phyloP scores from a whole-genome alignment of 345 rosid genomes.

The Orychophragmus violaceus region DNA sequence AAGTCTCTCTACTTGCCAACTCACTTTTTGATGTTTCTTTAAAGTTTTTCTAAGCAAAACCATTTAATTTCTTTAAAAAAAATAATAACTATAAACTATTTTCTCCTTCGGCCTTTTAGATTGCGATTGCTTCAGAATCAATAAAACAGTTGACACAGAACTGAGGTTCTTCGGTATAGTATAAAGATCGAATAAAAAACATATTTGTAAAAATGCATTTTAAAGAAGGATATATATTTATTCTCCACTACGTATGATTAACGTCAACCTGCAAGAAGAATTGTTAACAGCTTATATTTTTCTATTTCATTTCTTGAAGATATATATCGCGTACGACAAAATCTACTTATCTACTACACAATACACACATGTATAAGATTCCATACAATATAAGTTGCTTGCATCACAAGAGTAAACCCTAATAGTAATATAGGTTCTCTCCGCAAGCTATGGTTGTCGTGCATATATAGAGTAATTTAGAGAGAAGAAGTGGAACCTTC shows the following conservation, averaged over 20 bases:
- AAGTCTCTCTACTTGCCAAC: constrained; percentile 14
- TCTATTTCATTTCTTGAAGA: background rate
- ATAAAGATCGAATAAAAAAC: background rate
- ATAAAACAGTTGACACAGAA: constrained; percentile 15
- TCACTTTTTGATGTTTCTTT: constrained; percentile 4
- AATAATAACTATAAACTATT: background rate
- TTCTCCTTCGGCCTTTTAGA: constrained; percentile 1
- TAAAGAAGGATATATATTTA: background rate
- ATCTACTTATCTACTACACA: constrained; percentile 15
- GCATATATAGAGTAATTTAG: constrained; percentile 6
- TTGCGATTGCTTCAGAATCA: constrained; percentile 19
- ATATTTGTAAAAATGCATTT: background rate
- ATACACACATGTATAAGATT: constrained; percentile 21
- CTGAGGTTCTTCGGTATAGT: constrained; percentile 18
- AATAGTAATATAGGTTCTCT: constrained; percentile 15
- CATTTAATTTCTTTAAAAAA: background rate
- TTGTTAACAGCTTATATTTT: background rate
- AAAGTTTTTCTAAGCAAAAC: background rate
- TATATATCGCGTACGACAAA: constrained; percentile 23
- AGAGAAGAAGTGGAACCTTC: background rate
- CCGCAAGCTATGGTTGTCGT: constrained; percentile 13
- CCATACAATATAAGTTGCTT: background rate
- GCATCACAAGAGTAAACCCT: constrained; percentile 6
- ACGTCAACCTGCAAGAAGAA: background rate
- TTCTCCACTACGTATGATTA: background rate